phyloP scores from a whole-genome alignment of 2,329 filamentous ascomycete genomes.

The Capronia americana region DNA sequence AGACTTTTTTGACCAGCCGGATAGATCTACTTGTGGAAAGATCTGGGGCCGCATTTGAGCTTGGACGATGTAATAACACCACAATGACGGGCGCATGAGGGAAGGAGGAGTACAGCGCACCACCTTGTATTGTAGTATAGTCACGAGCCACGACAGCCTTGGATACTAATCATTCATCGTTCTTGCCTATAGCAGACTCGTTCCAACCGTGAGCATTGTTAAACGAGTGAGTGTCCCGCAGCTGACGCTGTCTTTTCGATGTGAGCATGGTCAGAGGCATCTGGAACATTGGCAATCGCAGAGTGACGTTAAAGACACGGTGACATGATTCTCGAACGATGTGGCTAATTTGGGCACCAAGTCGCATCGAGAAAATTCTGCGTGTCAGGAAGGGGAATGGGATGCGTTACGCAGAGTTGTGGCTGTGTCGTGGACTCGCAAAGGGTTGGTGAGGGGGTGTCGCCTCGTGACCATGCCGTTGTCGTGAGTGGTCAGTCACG shows the following conservation, averaged over 20 bases:
- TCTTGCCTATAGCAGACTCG: not conserved
- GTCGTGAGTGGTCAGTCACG: not conserved
- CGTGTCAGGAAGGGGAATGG: conserved; percentile 2
- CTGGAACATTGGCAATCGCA: conserved; percentile 9
- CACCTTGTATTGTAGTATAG: conserved; percentile 23
- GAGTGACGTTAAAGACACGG: conserved; percentile 10
- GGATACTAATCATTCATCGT: conserved; percentile 11
- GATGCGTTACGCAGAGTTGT: conserved; percentile 8
- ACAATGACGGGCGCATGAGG: conserved; percentile 8
- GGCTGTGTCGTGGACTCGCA: conserved; percentile 1
- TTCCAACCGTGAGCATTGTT: not conserved
- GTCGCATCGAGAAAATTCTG: conserved; percentile 1
- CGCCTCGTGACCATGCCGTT: conserved; percentile 1
- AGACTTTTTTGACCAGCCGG: conserved; percentile 26
- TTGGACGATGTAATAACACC: conserved; percentile 28
- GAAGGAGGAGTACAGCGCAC: not conserved
- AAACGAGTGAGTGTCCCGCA: not conserved
- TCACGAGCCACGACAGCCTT: conserved; percentile 17
- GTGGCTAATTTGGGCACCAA: conserved; percentile 9
- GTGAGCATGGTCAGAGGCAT: not conserved
- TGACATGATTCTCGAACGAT: conserved; percentile 11
- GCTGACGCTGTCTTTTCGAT: not conserved
- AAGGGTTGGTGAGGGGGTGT: not conserved
- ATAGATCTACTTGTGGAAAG: conserved; percentile 8
- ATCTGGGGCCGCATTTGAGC: conserved; percentile 7